These are phyloP conservation scores for Ceratopteris richardii DNA, from an alignment of 75 land plant species.

Conservation along the genomic window DNA sequence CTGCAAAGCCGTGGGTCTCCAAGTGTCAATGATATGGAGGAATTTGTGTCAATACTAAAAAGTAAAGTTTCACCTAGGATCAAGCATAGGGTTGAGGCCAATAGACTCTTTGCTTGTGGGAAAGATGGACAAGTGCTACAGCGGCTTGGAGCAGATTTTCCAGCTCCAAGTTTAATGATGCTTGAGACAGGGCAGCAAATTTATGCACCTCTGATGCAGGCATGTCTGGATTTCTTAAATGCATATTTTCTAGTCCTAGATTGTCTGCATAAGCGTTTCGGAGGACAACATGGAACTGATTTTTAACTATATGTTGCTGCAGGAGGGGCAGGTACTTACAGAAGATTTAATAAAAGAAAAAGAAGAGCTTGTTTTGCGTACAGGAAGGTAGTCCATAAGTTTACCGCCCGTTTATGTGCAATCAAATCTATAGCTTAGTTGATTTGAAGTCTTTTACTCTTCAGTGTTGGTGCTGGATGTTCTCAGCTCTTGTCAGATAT, in stretches of 20 bases:
- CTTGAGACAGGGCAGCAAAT: slow-evolving; percentile 88
- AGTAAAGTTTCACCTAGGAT: background rate
- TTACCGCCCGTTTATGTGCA: background rate
- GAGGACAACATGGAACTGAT: too few species aligned
- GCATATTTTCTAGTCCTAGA: too few species aligned
- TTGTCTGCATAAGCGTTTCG: too few species aligned
- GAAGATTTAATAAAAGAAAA: slow-evolving; percentile 87
- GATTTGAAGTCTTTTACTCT: background rate
- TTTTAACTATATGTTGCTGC: background rate
- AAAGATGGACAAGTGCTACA: slow-evolving; percentile 50
- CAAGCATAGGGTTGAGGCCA: slow-evolving; percentile 4
- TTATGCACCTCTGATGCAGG: slow-evolving; percentile 84
- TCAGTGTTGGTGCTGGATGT: slow-evolving; percentile 96
- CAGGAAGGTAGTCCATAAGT: slow-evolving; percentile 54
- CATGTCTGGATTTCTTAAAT: slow-evolving; percentile 5
- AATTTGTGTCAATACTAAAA: background rate
- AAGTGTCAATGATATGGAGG: background rate
- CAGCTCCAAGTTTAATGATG: slow-evolving; percentile 54
- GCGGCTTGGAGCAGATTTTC: slow-evolving; percentile 69
- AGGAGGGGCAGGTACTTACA: slow-evolving; percentile 91
- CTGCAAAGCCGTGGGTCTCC: background rate
- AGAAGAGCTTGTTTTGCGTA: slow-evolving; percentile 87
- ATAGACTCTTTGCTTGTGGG: slow-evolving; percentile 38
- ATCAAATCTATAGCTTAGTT: too few species aligned
- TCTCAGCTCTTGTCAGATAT: slow-evolving; percentile 98